A percentile compares a stretch with the other conserved stretches of the same genome.
Evolutionary conservation across 352 stramenopile genomes (phyloP).

Genomic region (Phytopythium delawarense): DNA sequence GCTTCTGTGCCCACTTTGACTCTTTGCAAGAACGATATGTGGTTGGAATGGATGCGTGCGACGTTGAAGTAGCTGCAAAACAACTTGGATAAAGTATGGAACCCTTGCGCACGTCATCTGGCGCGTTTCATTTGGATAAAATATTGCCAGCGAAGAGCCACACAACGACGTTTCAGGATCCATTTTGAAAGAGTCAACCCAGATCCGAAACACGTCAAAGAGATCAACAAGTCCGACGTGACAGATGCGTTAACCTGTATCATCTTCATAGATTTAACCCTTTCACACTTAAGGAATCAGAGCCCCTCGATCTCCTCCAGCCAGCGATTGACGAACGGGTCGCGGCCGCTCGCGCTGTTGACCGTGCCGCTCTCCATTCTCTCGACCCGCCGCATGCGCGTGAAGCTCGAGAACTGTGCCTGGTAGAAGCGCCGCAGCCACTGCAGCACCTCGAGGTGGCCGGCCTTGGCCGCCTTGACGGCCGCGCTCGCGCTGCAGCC

Average conservation of each 20-base stretch:
- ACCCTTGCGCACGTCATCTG: neutral
- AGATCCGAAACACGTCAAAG: neutral
- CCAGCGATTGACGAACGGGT: conserved; percentile 2
- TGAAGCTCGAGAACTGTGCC: conserved; percentile 4
- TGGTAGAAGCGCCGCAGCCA: conserved; percentile 7
- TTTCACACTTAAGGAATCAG: neutral
- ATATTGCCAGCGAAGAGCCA: neutral
- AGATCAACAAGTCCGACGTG: neutral
- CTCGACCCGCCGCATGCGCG: neutral
- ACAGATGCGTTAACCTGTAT: neutral
- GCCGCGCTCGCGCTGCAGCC: conserved; percentile 10
- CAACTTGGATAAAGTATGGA: neutral
- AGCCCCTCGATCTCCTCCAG: conserved; percentile 1
- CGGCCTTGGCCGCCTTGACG: conserved; percentile 8
- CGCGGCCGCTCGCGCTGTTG: conserved; percentile 3
- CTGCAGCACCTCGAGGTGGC: conserved; percentile 12
- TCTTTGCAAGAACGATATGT: neutral
- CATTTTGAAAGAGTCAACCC: neutral
- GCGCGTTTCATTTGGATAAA: neutral
- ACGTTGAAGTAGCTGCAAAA: neutral
- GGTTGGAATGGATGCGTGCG: neutral
- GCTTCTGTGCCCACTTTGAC: neutral
- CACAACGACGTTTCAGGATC: neutral
- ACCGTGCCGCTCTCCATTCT: neutral
- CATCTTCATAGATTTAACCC: neutral